phyloP scores from a whole-genome alignment of 768 basidiomycete genomes.

The Trametes villosa region DNA sequence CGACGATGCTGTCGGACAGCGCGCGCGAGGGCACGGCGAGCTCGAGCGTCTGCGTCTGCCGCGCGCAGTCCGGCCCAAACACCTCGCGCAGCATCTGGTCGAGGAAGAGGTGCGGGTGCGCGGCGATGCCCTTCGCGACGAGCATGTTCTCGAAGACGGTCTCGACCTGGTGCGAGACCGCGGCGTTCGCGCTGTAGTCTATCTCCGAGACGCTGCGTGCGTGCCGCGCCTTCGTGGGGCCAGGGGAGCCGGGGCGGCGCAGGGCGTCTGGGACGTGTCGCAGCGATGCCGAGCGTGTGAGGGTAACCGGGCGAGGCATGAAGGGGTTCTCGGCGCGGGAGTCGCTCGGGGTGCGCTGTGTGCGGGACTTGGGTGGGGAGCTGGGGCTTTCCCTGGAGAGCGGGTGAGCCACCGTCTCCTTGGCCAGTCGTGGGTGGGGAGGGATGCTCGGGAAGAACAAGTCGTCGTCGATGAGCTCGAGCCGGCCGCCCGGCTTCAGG shows the following conservation, averaged over 20 bases:
- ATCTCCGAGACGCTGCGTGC: slow-evolving; percentile 23
- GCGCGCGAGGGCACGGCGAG: slow-evolving; percentile 60
- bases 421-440: not conserved
- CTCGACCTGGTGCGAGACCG: slow-evolving; percentile 54
- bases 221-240: slow-evolving; percentile 3
- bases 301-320: not conserved
- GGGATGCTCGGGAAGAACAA: slow-evolving; percentile 62
- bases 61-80: slow-evolving; percentile 54
- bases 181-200: slow-evolving; percentile 47
- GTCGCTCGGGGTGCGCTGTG: slow-evolving; percentile 1
- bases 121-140: slow-evolving; percentile 53
- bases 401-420: not conserved
- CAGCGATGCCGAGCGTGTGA: not conserved
- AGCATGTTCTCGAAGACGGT: slow-evolving; percentile 65
- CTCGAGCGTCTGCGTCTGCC: slow-evolving; percentile 52
- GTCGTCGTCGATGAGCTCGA: slow-evolving; percentile 79
- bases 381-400: slow-evolving; percentile 8
- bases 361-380: slow-evolving; percentile 5
- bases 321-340: not conserved
- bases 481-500: slow-evolving; percentile 58
- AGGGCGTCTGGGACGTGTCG: not conserved
- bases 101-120: slow-evolving; percentile 56
- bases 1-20: slow-evolving; percentile 6
- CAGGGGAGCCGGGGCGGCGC: not conserved
- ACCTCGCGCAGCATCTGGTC: slow-evolving; percentile 46